Conservation (phyloP, 768 basidiomycete genomes). For the Tulasnella sp. region DNA sequence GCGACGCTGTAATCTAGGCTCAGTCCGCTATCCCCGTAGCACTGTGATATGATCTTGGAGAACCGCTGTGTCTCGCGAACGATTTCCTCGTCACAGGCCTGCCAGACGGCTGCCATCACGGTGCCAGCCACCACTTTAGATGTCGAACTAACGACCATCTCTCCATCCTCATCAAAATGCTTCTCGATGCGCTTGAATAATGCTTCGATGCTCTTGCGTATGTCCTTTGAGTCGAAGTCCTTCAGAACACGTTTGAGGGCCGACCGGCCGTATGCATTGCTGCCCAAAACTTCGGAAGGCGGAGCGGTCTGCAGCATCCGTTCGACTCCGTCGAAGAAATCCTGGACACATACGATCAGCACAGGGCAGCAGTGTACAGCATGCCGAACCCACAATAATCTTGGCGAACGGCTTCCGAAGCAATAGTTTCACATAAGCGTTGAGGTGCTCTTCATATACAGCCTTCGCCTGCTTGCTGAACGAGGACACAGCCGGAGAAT, state of each 20-base stretch:
- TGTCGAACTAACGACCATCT: slow-evolving; percentile 47
- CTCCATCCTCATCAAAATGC: slow-evolving; percentile 71
- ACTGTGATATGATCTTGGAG: slow-evolving; percentile 67
- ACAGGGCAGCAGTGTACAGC: background rate
- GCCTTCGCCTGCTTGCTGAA: slow-evolving; percentile 75
- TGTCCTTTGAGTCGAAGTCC: slow-evolving; percentile 84
- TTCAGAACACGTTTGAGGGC: slow-evolving; percentile 83
- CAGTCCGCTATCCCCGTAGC: slow-evolving; percentile 75
- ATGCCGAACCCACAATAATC: slow-evolving; percentile 67
- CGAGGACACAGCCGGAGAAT: slow-evolving; percentile 60
- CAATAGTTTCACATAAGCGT: slow-evolving; percentile 83
- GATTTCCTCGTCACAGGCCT: slow-evolving; percentile 84
- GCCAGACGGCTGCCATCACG: slow-evolving; percentile 86
- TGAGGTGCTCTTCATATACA: slow-evolving; percentile 88
- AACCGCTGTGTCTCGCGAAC: slow-evolving; percentile 72
- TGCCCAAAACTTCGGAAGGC: slow-evolving; percentile 73
- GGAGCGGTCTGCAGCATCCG: slow-evolving; percentile 80
- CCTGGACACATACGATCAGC: slow-evolving; percentile 54
- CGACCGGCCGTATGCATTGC: slow-evolving; percentile 72
- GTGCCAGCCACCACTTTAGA: slow-evolving; percentile 45
- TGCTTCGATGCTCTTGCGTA: slow-evolving; percentile 84
- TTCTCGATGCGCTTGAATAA: slow-evolving; percentile 93
- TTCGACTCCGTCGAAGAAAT: slow-evolving; percentile 93
- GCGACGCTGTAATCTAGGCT: slow-evolving; percentile 70
- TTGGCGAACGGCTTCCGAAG: slow-evolving; percentile 84